Evolutionary conservation across 345 rosid genomes (phyloP), one percentile per base, ranked within the genome.

Genomic region (Citrus unshiu): DNA sequence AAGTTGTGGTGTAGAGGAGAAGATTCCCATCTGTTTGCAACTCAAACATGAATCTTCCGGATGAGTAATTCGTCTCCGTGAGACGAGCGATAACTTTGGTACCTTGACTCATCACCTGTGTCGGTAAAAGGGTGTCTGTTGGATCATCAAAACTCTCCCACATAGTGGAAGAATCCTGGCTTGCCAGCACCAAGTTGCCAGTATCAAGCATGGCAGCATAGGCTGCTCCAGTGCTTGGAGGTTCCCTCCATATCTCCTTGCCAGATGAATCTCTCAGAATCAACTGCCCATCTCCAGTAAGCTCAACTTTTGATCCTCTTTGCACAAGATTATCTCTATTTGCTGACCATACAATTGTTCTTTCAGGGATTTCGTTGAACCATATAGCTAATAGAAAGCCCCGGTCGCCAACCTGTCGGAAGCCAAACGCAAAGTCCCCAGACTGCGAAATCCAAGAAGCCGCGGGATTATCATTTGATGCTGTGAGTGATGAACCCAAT

Each of bases 111-210:
- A 90, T 12, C 0, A 29, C 75, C 80, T 90, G 93, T 7, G 82
- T 77, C 19, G 95, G 93, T 30, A 90, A 60, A 1, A 93, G 39
- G 1, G 91, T 87, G 19, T 93, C 93, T 0, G 93, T 87, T 22
- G 95, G 93, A 18, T 78, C 0, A 34, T 35, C 75, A 71, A 89
- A 93, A 67, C 85, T 87, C 74, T 85, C 76, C 93, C 95, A 89
- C 72, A 87, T 3, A 43, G 16, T 51, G 34, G 2, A 18, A 16
- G 77, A 73, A 8, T 69, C 78, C 24, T 37, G 21, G 27, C 51
- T 56, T 19, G 71, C 77, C 8, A 88, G 76, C 56, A 83, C 91
- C n/a, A 93, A 85, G 78, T 93, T 91, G 29, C 95, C 92, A 0
- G 76, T 80, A 66, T 91, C 89, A 24, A 86, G 89, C 83, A 91